These are phyloP conservation scores for Sporobolomyces pararoseus DNA, from an alignment of 768 basidiomycete species.

Conservation along the genomic window DNA sequence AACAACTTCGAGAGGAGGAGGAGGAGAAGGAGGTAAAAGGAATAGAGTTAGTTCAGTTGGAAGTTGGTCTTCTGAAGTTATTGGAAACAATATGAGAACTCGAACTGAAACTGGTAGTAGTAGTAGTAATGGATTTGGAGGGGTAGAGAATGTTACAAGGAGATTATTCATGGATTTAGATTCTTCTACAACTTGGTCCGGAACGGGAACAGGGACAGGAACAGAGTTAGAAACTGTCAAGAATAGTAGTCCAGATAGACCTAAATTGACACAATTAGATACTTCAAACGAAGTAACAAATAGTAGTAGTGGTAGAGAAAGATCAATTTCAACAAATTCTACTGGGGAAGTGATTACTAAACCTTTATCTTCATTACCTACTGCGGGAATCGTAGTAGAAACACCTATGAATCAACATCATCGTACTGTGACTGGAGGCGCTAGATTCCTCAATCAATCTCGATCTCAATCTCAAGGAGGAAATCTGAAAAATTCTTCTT, in stretches of 20 bases:
- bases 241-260: not conserved
- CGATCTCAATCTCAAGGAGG: not conserved
- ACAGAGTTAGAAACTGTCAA: not conserved
- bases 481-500: no score
- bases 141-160: not conserved
- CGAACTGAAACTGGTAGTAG: not conserved
- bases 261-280: not conserved
- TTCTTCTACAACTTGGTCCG: not conserved
- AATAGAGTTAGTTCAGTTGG: not conserved
- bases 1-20: not conserved
- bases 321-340: not conserved
- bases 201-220: no score
- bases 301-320: not conserved
- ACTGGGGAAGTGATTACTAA: no score
- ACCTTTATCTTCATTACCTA: not conserved
- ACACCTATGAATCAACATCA: not conserved
- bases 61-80: slow-evolving; percentile 6
- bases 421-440: not conserved
- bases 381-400: slow-evolving; percentile 1
- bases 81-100: not conserved
- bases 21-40: not conserved
- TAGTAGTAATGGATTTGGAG: not conserved
- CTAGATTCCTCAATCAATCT: not conserved
- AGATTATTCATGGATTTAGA: slow-evolving; percentile 7
- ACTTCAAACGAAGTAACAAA: not conserved